Evolutionary conservation across 768 basidiomycete species (phyloP), one percentile per base, ranked within the genome.

Genomic region (Russula lepida): DNA sequence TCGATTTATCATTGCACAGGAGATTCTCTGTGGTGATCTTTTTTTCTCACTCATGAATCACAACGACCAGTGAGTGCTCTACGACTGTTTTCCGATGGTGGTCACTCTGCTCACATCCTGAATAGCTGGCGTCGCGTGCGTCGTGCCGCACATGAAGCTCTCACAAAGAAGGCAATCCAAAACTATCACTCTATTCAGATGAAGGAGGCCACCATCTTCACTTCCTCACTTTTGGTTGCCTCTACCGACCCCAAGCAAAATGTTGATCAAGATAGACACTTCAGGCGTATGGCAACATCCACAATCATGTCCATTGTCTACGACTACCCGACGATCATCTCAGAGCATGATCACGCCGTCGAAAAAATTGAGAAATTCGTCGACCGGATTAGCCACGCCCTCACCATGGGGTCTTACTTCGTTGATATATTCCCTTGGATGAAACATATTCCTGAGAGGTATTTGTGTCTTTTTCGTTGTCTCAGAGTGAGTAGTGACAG

Each of bases 91-190:
- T 33, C 12, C 11, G 25, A n/a, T 28, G 1, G n/a, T 4, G 30
- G 13, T 33, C 13, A 4, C 11, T 12, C 23, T 41, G 3, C 27
- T 37, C 7, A 32, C 17, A 4, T 27, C 3, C 23, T 19, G 9
- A 28, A 27, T 57, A 75, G 73, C 27, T 75, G 72, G 71, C 67
- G 72, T 21, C 63, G 70, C 7, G 69, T 73, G 68, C 69, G 72
- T 28, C 68, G 71, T 12, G 70, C 71, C 4, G 67, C 69, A 3
- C 71, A 74, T 49, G 73, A 72, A 52, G 69, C 70, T 2, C 68
- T 75, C 30, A 69, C 64, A 56, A 68, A 68, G 47, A 56, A 59
- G 7, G 62, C 60, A 3, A 59, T 68, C 1, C 50, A 41, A 33
- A 44, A 61, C 30, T 74, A 67, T 60, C 43, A 71, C 23, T 60